Evolutionary conservation across 2,329 filamentous ascomycete genomes (phyloP), one percentile per base, ranked within the genome.

Genomic region (Sarocladium oryzae): DNA sequence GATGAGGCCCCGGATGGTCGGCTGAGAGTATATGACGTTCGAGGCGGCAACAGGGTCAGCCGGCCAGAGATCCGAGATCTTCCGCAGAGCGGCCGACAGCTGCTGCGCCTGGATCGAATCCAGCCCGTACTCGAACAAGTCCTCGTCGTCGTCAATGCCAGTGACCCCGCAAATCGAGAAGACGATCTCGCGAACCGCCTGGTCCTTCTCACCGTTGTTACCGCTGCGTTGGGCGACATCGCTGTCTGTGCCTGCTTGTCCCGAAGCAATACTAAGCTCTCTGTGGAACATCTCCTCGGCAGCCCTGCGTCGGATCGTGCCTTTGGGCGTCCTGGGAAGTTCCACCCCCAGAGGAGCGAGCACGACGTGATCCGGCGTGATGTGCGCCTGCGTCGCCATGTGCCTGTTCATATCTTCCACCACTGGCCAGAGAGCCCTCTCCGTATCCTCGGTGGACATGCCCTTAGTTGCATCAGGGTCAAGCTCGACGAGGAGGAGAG

Each of bases 331-430:
- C 2, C 70, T 65, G 0, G 63, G 57, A 50, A 78, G 74, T 0
- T 74, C 73, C 55, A 70, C 73, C 8, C 63, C 56, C 0, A 69
- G 65, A 8, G 64, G 62, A 0, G 72, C 62, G 3, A 78, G 18
- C 1, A 57, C 55, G 23, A 77, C 58, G 33, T 74, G 62, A 9
- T 70, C 59, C 1, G 66, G 65, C 2, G 61, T 62, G 23, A 78
- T 72, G 26, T 69, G 72, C 2, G 72, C 75, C 49, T 78, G 73
- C 0, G 72, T 66, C 0, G 73, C 71, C 0, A 70, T 70, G 32
- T 65, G 61, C 33, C 66, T 61, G 56, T 78, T 78, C 2, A 67
- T 70, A 8, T 65, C 55, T 21, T 70, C 65, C 2, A 78, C 63
- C 2, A 62, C 33, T 0, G 71, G 68, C 75, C 73, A 78, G 1